These are phyloP conservation scores for Backusella liffmaniae DNA, from an alignment of 192 early-diverging fungal species.

Conservation along the genomic window DNA sequence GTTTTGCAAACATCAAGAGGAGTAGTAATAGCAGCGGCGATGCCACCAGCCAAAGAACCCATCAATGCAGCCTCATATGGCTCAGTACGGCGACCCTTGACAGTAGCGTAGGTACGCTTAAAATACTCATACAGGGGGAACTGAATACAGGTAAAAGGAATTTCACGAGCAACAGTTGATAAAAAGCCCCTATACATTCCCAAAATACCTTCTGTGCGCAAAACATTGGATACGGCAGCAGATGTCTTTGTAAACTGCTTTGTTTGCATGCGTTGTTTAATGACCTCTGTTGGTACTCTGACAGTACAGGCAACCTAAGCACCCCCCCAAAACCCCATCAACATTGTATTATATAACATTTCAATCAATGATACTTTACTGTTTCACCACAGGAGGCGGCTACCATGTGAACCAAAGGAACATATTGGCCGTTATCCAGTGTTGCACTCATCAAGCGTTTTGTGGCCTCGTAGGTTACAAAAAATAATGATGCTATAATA, in stretches of 20 bases:
- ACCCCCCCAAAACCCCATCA: background rate
- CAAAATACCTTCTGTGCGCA: conserved; percentile 66
- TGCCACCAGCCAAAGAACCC: conserved; percentile 86
- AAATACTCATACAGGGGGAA: conserved; percentile 94
- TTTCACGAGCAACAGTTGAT: conserved; percentile 92
- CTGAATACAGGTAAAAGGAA: conserved; percentile 96
- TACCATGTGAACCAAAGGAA: conserved; percentile 78
- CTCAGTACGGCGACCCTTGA: conserved; percentile 49
- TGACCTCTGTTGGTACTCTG: conserved; percentile 93
- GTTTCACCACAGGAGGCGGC: conserved; percentile 91
- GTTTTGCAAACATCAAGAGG: conserved; percentile 97
- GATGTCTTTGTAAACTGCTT: conserved; percentile 66
- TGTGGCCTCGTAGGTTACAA: conserved; percentile 86
- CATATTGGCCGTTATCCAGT: conserved; percentile 47
- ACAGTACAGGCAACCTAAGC: conserved; percentile 78
- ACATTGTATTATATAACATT: conserved; percentile 18
- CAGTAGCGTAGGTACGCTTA: conserved; percentile 59
- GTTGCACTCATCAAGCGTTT: conserved; percentile 53
- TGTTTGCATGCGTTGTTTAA: conserved; percentile 96
- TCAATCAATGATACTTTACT: conserved; percentile 43
- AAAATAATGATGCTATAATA: conserved; percentile 76
- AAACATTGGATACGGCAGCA: conserved; percentile 63
- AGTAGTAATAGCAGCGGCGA: conserved; percentile 88
- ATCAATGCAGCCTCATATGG: conserved; percentile 85
- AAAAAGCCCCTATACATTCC: conserved; percentile 94